Evolutionary conservation across 2,329 filamentous ascomycete species (phyloP), one percentile per base, ranked within the genome.

Genomic region (Alternaria ventricosa): DNA sequence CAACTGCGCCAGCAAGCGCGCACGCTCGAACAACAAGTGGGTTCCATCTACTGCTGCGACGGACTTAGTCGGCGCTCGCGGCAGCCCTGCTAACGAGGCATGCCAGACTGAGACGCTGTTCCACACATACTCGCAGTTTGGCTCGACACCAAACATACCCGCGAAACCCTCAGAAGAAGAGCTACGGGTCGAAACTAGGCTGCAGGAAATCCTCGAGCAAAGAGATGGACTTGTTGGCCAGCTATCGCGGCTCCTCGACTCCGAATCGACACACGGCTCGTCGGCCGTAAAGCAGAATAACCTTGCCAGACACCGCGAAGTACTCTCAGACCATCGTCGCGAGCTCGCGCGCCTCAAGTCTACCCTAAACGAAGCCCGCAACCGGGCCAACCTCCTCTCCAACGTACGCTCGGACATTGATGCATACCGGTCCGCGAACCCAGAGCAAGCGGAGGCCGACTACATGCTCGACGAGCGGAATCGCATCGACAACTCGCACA

Each of bases 251-350:
- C 90, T 97, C 57, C 92, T 98, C 71, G 95, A 98, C 83, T 97
- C 94, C 60, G 95, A 98, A 86, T 89, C 94, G 22, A 87, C 90
- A 60, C 88, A 96, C 63, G 93, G 92, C 55, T 90, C 94, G 47
- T 98, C 95, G 41, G 94, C 94, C 60, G 87, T 97, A n/a, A 98
- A 98, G 82, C 94, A 97, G 76, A 97, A 95, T 84, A 97, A 98
- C 79, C 89, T 99, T 41, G 87, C 92, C 63, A 91, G 97, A 28
- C 93, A 98, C 73, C 92, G 93, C 70, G 94, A 97, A 83, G 91
- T 97, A 78, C 90, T 98, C 15, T 84, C 89, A 41, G 92, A 97
- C 78, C 95, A 99, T 83, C 89, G 90, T 65, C 90, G 90, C 68
- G 95, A 98, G 80, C 88, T 97, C 41, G 81, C 85, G 5, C 91